phyloP scores from a whole-genome alignment of 192 early-diverging fungal genomes.

The Coemansia sp. region DNA sequence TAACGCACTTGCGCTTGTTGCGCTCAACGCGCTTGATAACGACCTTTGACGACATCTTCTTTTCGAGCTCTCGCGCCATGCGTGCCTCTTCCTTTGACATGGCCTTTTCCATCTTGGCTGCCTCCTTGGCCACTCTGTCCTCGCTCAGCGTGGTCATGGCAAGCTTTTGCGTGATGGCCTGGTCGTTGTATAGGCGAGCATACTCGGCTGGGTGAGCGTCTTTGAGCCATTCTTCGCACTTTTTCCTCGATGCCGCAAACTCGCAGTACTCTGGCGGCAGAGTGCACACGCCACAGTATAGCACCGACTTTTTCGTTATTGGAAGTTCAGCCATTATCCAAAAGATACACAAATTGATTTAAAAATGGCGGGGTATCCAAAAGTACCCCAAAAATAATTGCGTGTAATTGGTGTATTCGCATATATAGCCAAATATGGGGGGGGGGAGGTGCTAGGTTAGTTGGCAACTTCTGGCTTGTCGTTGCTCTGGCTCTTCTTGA shows the following conservation, averaged over 20 bases:
- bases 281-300: slow-evolving; percentile 50
- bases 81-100: slow-evolving; percentile 70
- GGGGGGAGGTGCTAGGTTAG: background rate
- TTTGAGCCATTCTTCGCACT: slow-evolving; percentile 81
- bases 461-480: slow-evolving; percentile 7
- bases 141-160: slow-evolving; percentile 49
- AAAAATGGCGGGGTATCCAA: background rate
- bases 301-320: slow-evolving; percentile 12
- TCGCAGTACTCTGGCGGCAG: slow-evolving; percentile 79
- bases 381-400: background rate
- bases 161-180: slow-evolving; percentile 38
- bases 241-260: slow-evolving; percentile 77
- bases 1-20: slow-evolving; percentile 92
- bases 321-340: slow-evolving; percentile 6
- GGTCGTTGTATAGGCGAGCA: slow-evolving; percentile 60
- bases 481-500: slow-evolving; percentile 7
- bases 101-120: slow-evolving; percentile 60
- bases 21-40: slow-evolving; percentile 87
- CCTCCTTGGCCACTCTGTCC: slow-evolving; percentile 43
- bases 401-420: background rate
- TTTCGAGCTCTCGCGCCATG: slow-evolving; percentile 70
- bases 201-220: slow-evolving; percentile 62
- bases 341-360: background rate
- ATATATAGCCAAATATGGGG: background rate
- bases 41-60: slow-evolving; percentile 76